These are phyloP conservation scores for Puccinia coronata DNA, from an alignment of 1,284 basidiomycete genomes.

Conservation along the genomic window DNA sequence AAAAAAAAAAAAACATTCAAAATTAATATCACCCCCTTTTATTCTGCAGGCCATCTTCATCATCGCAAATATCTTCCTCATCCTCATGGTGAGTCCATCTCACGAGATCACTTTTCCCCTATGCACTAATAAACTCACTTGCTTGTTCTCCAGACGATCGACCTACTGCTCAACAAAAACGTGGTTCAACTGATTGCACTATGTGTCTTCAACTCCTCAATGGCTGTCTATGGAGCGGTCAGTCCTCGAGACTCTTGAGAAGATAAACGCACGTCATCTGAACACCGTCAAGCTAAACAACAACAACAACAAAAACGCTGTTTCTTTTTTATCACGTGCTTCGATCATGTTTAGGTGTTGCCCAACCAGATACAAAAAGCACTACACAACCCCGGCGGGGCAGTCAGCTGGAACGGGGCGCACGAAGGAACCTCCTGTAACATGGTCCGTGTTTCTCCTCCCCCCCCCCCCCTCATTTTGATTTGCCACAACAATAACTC, in stretches of 20 bases:
- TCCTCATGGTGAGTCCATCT: constrained; percentile 38
- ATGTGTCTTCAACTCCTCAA: constrained; percentile 41
- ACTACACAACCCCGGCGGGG: constrained; percentile 28
- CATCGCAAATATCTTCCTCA: constrained; percentile 37
- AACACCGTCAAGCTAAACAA: neutral
- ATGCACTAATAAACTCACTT: neutral
- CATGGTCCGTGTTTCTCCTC: constrained; percentile 45
- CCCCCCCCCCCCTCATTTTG: neutral
- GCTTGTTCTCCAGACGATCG: constrained; percentile 28
- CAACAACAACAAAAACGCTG: neutral
- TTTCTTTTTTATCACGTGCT: no score
- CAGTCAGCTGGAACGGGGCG: constrained; percentile 41
- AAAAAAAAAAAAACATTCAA: no score
- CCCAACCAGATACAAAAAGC: constrained; percentile 36
- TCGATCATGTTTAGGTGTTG: constrained; percentile 19
- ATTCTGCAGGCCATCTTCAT: constrained; percentile 43
- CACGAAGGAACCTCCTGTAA: constrained; percentile 36
- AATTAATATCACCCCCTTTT: no score
- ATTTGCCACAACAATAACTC: neutral
- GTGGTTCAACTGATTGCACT: constrained; percentile 46
- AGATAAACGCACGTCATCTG: no score
- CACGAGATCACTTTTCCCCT: neutral
- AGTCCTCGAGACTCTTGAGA: neutral
- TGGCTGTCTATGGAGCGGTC: constrained; percentile 46
- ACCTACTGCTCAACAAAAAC: constrained; percentile 44